Evolutionary conservation across 768 basidiomycete genomes (phyloP).

Genomic region (Auricularia cornea): DNA sequence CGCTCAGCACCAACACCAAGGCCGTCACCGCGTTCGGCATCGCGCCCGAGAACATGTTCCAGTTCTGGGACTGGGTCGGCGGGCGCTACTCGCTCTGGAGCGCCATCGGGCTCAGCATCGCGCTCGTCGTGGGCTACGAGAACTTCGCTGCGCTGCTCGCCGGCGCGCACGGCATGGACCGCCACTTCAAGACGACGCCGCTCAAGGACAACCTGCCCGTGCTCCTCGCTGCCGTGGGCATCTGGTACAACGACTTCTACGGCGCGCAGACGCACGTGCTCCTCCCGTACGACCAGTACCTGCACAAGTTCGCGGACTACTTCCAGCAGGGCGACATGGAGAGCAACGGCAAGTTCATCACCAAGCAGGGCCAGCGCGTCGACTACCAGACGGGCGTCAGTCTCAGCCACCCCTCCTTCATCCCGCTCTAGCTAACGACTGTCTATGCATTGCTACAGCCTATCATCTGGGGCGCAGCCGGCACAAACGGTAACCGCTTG

Average conservation of each 20-base stretch:
- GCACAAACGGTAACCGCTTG: slow-evolving; percentile 70
- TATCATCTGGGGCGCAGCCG: slow-evolving; percentile 98
- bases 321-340: slow-evolving; percentile 99
- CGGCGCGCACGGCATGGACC: slow-evolving; percentile 97
- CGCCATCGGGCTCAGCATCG: slow-evolving; percentile 93
- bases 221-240: slow-evolving; percentile 76
- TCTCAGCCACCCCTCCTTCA: neutral
- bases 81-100: slow-evolving; percentile 98
- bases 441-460: slow-evolving; percentile 57
- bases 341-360: slow-evolving; percentile 95
- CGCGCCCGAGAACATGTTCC: slow-evolving; percentile 89
- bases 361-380: slow-evolving; percentile 88
- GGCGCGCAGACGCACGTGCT: slow-evolving; percentile 92
- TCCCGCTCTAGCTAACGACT: too few species aligned
- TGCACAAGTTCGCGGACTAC: slow-evolving; percentile 99
- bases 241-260: slow-evolving; percentile 99
- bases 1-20: slow-evolving; percentile 91
- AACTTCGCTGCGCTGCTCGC: slow-evolving; percentile 85
- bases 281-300: slow-evolving; percentile 96
- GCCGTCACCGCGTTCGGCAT: slow-evolving; percentile 94
- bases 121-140: slow-evolving; percentile 85
- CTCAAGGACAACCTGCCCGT: slow-evolving; percentile 90
- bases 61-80: slow-evolving; percentile 99
- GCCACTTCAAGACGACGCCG: slow-evolving; percentile 85
- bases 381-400: slow-evolving; percentile 93